Evolutionary conservation across 2,329 filamentous ascomycete species (phyloP), one percentile per base, ranked within the genome.

Genomic region (Cladosporium sp.): DNA sequence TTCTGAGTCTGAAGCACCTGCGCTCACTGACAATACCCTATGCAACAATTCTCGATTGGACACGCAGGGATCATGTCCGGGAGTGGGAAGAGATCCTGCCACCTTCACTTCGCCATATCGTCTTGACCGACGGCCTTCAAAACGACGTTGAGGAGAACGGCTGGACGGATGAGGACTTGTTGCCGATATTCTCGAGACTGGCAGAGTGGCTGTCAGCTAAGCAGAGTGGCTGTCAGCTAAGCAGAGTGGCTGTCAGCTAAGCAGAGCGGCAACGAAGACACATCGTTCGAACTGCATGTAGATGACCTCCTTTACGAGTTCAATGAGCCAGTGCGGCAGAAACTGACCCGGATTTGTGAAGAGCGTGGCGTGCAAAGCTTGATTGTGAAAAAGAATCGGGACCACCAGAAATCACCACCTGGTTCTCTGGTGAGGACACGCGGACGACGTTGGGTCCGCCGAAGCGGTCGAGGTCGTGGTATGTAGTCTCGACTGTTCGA

Each of bases 271-370:
- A n/a, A n/a, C n/a, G 11, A 43, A 39, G 17, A 1, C 3, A 30
- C 47, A 15, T 11, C n/a, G 7, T 50, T 50, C 19, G 47, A 12
- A 37, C 32, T 50, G 40, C 39, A 12, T 43, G 18, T 50, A 7
- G 6, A 6, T 6, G 6, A 19, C 3, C 13, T 30, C 8, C 2
- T 9, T 3, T 7, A 4, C 7, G 39, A 50, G 2, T 38, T 43
- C 19, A 29, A 42, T 15, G 8, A 19, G 19, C 40, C 30, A 39
- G 32, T 43, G 32, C 47, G 34, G 13, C 47, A 43, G 17, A 15
- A 50, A 18, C 30, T 50, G 39, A 39, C 12, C 13, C 40, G 12
- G 6, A 37, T 43, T 11, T 50, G 47, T 20, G 24, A 38, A 30
- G 32, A 39, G 15, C 40, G 22, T 20, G 30, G 34, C 17, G 34